These are phyloP conservation scores for Tolypocladium amazonense DNA, from an alignment of 2,329 filamentous ascomycete genomes.

Conservation along the genomic window DNA sequence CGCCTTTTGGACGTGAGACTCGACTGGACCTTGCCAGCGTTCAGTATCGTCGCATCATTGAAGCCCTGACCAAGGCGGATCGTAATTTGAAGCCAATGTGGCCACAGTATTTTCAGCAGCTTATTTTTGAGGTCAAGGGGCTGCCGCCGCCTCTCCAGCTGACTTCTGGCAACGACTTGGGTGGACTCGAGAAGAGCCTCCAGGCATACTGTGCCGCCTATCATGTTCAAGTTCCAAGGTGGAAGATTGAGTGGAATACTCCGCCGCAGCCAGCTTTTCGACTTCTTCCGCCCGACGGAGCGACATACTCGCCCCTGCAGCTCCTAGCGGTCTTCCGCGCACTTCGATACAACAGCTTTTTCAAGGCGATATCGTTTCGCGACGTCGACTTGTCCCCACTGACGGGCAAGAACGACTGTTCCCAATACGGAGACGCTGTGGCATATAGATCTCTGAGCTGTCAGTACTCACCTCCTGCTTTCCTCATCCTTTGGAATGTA, in stretches of 20 bases:
- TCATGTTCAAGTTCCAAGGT: conserved; percentile 36
- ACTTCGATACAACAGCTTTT: conserved; percentile 48
- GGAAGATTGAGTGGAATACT: conserved; percentile 35
- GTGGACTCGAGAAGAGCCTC: conserved; percentile 42
- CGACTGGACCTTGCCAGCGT: conserved; percentile 42
- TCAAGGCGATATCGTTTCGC: conserved; percentile 45
- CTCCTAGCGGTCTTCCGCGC: conserved; percentile 46
- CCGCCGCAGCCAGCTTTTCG: conserved; percentile 41
- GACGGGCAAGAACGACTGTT: conserved; percentile 29
- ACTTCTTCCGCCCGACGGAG: conserved; percentile 30
- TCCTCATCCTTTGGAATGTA: not conserved
- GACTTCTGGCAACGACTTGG: conserved; percentile 43
- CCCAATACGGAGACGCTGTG: conserved; percentile 32
- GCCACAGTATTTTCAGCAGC: conserved; percentile 44
- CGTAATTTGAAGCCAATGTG: conserved; percentile 47
- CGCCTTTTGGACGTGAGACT: conserved; percentile 30
- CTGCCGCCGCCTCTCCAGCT: conserved; percentile 42
- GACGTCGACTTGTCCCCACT: conserved; percentile 37
- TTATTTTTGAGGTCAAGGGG: conserved; percentile 41
- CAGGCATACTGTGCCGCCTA: conserved; percentile 45
- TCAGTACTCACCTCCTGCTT: not conserved
- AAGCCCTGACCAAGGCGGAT: conserved; percentile 42
- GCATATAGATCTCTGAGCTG: conserved; percentile 40
- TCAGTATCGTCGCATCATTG: conserved; percentile 42
- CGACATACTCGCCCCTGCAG: conserved; percentile 36